Evolutionary conservation across 306 rosid species (phyloP).

Genomic region (Begonia peltatifolia): DNA sequence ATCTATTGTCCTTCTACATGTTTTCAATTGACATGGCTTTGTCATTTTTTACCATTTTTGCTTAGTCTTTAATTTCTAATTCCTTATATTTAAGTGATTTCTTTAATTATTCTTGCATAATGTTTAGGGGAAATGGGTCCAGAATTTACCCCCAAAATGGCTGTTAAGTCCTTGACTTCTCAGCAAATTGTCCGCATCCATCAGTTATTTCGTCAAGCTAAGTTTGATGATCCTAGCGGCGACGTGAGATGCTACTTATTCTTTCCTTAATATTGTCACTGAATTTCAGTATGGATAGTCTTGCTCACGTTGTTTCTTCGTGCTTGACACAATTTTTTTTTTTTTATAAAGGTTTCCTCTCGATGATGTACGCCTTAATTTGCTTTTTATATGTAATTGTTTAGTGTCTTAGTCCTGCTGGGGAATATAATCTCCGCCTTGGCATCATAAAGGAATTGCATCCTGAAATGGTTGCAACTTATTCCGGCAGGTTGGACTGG

Average conservation of each 20-base stretch:
- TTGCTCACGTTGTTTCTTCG: neutral
- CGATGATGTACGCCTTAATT: neutral
- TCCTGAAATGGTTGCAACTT: constrained; percentile 99
- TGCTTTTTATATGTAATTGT: constrained; percentile 9
- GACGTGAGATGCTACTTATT: constrained; percentile 21
- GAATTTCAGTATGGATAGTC: neutral
- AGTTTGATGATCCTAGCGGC: constrained; percentile 94
- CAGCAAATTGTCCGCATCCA: constrained; percentile 90
- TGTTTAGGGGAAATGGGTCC: constrained; percentile 87
- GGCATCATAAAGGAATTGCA: constrained; percentile 93
- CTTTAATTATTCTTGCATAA: too few relatives aligned
- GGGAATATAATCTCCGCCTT: constrained; percentile 93
- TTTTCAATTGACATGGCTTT: too few relatives aligned
- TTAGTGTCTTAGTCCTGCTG: constrained; percentile 98
- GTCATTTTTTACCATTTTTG: too few relatives aligned
- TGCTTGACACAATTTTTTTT: neutral
- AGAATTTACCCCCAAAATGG: constrained; percentile 56
- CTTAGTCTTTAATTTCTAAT: too few relatives aligned
- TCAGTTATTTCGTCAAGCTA: constrained; percentile 95
- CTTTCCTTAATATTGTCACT: neutral
- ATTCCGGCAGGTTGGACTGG: constrained; percentile 80
- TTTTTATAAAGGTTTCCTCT: neutral
- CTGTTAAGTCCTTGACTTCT: constrained; percentile 67
- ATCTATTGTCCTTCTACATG: too few relatives aligned
- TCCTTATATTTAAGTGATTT: too few relatives aligned